Evolutionary conservation across 83 land plant species (phyloP), one percentile per base, ranked within the genome.

Genomic region (Picea mariana): DNA sequence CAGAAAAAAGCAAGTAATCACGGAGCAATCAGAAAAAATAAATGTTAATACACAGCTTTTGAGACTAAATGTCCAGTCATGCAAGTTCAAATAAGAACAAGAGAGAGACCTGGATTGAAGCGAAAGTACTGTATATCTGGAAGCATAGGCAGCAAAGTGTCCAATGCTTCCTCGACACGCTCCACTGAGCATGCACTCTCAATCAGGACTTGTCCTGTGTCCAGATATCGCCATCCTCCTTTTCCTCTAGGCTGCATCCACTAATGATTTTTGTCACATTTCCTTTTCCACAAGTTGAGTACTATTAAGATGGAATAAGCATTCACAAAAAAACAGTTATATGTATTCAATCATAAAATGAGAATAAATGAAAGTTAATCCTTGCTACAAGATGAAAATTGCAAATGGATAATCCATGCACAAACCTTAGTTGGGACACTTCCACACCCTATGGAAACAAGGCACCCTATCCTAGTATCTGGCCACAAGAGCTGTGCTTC

Each of bases 181-280:
- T 97, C 99, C n/a, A 94, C 97, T 21, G 99, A 97, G 90, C 99
- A 97, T 58, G 99, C 97, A 91, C 99, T 97, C 86, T 97, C 99
- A 83, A 97, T 92, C 82, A 97, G 87, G 27, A 97, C 99, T 83
- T 95, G 99, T n/a, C 98, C 98, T 81, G 98, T 97, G 81, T 97
- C 99, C 83, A 95, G 61, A 83, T 95, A 93, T 79, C 96, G 95
- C 98, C 99, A 97, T 0, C 98, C 99, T 79, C 98, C 99, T 82
- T 94, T 97, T 23, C 91, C 91, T 62, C 99, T 86, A 61, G 77
- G 83, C 99, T 97, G 84, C 68, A 63, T 40, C 42, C 79, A 68
- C 61, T 31, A 58, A 77, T 64, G 67, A 62, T 27, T 21, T 83
- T 64, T 4, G 78, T 44, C 24, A 83, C 52, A 38, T 52, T 75